Base-by-base conservation (phyloP, 495 filamentous ascomycete species). In the Lichina pygmaea region DNA sequence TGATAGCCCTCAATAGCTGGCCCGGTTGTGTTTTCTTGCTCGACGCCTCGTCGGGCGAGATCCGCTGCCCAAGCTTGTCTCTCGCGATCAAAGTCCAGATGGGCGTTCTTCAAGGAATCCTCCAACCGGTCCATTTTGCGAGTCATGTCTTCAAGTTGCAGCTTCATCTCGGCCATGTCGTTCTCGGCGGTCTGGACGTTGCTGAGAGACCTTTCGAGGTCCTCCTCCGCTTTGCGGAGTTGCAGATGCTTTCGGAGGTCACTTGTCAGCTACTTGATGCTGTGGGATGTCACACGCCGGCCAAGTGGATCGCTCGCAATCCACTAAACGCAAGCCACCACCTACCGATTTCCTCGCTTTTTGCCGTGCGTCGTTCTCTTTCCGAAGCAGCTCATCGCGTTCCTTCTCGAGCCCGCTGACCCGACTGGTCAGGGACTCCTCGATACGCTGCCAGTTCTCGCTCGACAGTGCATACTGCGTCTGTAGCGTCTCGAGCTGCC, bases 361-460 rank as follows among this genome's bases (percentile, higher is more conserved):
- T 52, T 73, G 73, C 48, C 91, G 65, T 52, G 86, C 66, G 15
- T 95, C 91, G 5, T 66, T 72, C 61, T 99, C 91, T 48, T 78
- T 75, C 50, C 75, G 75, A n/a, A 71, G 60, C 30, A 77, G 64
- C 49, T 95, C 86, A 53, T 95, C 86, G 41, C 85, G 65, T 53
- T 99, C 91, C 54, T 76, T 84, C 55, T 99, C 89, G 8, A 93
- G 62, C 45, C 62, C 74, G 1, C 72, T 66, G 31, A 91, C 66
- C 41, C 84, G 67, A 16, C 77, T 67, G 34, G 82, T 66, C 41
- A 95, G 60, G 0, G 80, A 85, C 10, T 79, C 71, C 52, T 99
- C 86, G 42, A 95, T 80, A 0, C 84, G 81, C 49, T 94, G 85
- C 91, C 91, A 99, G 56, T 95, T 99, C 52, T 92, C 85, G 49